Base-by-base conservation (phyloP, 352 stramenopile species). In the Globisporangium splendens region DNA sequence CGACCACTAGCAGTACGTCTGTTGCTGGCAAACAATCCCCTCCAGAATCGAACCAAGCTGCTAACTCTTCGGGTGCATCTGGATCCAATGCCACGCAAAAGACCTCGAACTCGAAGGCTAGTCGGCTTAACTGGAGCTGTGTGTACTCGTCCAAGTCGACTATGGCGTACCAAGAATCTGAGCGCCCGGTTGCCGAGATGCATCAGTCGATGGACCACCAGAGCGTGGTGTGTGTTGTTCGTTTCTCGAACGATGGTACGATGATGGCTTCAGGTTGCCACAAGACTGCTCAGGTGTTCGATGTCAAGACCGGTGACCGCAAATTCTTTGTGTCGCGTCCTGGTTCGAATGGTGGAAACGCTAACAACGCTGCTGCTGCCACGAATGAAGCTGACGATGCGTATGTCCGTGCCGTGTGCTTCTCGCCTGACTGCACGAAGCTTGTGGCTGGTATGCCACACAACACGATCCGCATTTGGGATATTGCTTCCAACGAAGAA, bases 151-250 rank as follows among this genome's bases (percentile, higher is more conserved):
- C 74, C 50, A 89, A 83, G 61, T 70, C 71, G 2, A 86, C 75
- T 50, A 79, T 83, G 58, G 74, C 76, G 44, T 91, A 86, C 54
- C 73, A 84, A 28, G 85, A 95, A 46, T 86, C 79, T 46, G 85
- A 95, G 61, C 81, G 85, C n/a, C 85, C 85, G 0, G 78, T 73
- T 6, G 83, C 84, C 4, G 85, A 95, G 63, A 89, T 95, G 77
- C 80, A 91, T 50, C 81, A 93, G 59, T 88, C 83, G n/a, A 89
- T 95, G 79, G 83, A 95, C 67, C 85, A 95, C 66, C 85, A 95
- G 56, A 95, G 85, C 65, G 85, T 95, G 5, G 85, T 95, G 15
- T 95, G 85, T 69, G 91, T 85, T 58, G 85, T 95, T 13, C 83
- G 85, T 8, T 92, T 95, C 55, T 93, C 83, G 28, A 79, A 81